Conservation (phyloP, 78 protist genomes). For the Dictyostelium citrinum region DNA sequence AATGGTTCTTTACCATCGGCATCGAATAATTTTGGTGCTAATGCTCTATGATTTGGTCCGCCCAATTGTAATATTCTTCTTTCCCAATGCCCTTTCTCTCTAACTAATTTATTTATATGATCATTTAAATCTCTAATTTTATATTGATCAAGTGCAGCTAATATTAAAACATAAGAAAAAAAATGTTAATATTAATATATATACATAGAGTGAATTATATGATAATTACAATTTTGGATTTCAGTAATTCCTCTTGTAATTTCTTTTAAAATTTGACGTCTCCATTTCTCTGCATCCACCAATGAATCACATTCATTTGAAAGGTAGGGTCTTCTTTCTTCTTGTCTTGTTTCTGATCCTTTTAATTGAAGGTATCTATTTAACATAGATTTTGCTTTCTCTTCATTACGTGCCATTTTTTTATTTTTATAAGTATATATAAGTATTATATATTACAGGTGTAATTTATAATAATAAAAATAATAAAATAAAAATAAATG, state of each 20-base stretch:
- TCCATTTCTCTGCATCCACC: conserved; percentile 89
- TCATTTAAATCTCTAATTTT: conserved; percentile 96
- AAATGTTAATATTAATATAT: not conserved
- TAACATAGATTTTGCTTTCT: conserved; percentile 96
- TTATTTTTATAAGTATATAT: not conserved
- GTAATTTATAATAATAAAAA: not conserved
- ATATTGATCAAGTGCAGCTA: conserved; percentile 90
- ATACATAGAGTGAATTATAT: not conserved
- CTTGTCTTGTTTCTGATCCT: conserved; percentile 14
- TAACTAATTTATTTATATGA: conserved; percentile 92
- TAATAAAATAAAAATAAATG: too few species aligned
- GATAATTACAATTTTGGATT: conserved; percentile 89
- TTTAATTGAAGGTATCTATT: conserved; percentile 86
- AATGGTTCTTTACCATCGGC: conserved; percentile 63
- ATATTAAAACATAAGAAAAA: not conserved
- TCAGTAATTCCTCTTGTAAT: conserved; percentile 87
- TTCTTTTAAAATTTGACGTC: conserved; percentile 87
- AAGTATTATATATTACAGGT: not conserved
- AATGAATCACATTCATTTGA: conserved; percentile 79
- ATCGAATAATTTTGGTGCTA: conserved; percentile 47
- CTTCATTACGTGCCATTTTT: conserved; percentile 96
- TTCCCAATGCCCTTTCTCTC: conserved; percentile 97
- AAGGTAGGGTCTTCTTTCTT: conserved; percentile 78
- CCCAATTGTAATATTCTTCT: conserved; percentile 93
- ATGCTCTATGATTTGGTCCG: conserved; percentile 84